A percentile compares a stretch with the other conserved stretches of the same genome.
Evolutionary conservation across 2,329 filamentous ascomycete genomes (phyloP).

Genomic region (Pseudogymnoascus sp.): DNA sequence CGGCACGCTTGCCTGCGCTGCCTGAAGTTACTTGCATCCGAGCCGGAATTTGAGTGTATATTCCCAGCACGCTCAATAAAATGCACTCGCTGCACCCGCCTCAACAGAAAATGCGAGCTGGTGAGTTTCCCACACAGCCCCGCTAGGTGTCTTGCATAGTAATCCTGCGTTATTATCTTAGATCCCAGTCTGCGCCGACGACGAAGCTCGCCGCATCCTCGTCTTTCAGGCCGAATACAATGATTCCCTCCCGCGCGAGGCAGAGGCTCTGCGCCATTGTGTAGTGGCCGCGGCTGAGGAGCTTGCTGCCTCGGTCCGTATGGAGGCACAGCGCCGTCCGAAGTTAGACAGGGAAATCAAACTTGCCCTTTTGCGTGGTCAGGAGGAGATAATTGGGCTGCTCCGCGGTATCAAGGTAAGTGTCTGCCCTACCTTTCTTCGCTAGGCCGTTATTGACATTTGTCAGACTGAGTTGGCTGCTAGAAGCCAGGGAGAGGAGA

Average conservation of each 20-base stretch:
- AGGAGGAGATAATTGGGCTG: not conserved
- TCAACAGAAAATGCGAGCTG: not conserved
- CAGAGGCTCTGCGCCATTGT: not conserved
- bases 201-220: not conserved
- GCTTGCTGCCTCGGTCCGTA: not conserved
- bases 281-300: not conserved
- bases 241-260: not conserved
- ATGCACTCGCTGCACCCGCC: not conserved
- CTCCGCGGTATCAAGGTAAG: not conserved
- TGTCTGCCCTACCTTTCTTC: not conserved
- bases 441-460: not conserved
- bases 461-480: not conserved
- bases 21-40: not conserved
- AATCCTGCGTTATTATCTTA: not conserved
- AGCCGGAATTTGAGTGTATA: not conserved
- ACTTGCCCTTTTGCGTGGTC: not conserved
- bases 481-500: not conserved
- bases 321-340: not conserved
- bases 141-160: not conserved
- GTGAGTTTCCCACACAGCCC: not conserved
- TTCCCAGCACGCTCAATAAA: not conserved
- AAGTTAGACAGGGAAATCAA: not conserved
- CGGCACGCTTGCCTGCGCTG: not conserved
- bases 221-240: not conserved
- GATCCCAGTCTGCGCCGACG: not conserved